Evolutionary conservation across 2,329 filamentous ascomycete species (phyloP).

Genomic region (Biscogniauxia mediterranea): DNA sequence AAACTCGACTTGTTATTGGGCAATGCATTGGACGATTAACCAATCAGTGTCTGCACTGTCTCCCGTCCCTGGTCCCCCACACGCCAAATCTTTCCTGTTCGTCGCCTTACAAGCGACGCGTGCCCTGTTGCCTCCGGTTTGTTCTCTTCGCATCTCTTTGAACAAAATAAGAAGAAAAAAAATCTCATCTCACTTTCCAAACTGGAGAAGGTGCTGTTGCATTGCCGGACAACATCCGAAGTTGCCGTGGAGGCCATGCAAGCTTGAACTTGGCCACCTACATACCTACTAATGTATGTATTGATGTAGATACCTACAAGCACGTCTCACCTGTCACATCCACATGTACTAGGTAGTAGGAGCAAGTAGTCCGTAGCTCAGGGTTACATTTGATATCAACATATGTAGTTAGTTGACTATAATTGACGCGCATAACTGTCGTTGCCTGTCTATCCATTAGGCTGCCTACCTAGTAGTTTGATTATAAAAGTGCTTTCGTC

Average conservation of each 20-base stretch:
- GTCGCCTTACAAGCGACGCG: conserved; percentile 15
- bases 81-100: conserved; percentile 13
- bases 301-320: background rate
- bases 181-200: background rate
- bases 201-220: background rate
- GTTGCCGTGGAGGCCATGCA: background rate
- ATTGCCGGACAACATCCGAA: conserved; percentile 1
- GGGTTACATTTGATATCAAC: too few species aligned
- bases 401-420: too few species aligned
- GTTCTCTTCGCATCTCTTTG: conserved; percentile 10
- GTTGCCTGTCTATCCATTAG: background rate
- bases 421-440: background rate
- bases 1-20: conserved; percentile 21
- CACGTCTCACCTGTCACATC: background rate
- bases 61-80: conserved; percentile 8
- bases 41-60: conserved; percentile 10
- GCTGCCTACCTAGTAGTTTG: background rate
- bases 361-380: too few species aligned
- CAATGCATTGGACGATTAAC: conserved; percentile 7
- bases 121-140: conserved; percentile 20
- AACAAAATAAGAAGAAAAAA: background rate
- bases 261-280: background rate
- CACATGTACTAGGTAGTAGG: too few species aligned
- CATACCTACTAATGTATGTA: background rate
- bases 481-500: background rate